phyloP scores from a whole-genome alignment of 306 rosid species.

The Fagus crenata region DNA sequence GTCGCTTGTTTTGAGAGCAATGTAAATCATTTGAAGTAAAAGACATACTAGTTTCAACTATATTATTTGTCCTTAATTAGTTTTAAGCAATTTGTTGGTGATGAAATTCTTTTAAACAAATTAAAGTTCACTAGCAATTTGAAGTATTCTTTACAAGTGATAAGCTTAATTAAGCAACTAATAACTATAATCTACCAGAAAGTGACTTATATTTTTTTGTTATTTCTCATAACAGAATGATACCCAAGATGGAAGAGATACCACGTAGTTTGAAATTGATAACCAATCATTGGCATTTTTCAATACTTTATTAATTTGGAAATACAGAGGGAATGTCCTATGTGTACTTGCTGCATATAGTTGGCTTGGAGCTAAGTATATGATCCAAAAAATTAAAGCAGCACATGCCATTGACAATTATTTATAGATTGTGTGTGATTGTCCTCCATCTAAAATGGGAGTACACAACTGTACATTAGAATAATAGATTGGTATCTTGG shows the following conservation, averaged over 20 bases:
- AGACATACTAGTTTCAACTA: not conserved
- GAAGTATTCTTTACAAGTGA: not conserved
- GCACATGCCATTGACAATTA: too few species aligned
- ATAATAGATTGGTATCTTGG: too few species aligned
- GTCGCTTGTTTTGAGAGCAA: not conserved
- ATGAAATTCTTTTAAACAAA: not conserved
- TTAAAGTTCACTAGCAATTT: not conserved
- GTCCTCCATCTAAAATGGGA: not conserved
- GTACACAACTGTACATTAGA: not conserved
- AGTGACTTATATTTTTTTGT: not conserved
- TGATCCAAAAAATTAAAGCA: too few species aligned
- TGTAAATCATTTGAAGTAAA: not conserved
- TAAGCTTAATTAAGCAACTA: too few species aligned
- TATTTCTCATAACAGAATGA: not conserved
- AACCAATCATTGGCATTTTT: too few species aligned
- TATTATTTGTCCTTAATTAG: not conserved
- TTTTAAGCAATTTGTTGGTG: not conserved
- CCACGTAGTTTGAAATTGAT: too few species aligned
- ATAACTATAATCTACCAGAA: too few species aligned
- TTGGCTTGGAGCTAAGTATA: too few species aligned
- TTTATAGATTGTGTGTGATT: too few species aligned
- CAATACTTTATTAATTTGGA: too few species aligned
- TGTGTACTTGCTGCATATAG: too few species aligned
- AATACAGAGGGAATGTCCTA: too few species aligned
- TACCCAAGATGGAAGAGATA: not conserved